Base-by-base conservation (phyloP, 306 rosid species). In the Cicer pinnatifidum region DNA sequence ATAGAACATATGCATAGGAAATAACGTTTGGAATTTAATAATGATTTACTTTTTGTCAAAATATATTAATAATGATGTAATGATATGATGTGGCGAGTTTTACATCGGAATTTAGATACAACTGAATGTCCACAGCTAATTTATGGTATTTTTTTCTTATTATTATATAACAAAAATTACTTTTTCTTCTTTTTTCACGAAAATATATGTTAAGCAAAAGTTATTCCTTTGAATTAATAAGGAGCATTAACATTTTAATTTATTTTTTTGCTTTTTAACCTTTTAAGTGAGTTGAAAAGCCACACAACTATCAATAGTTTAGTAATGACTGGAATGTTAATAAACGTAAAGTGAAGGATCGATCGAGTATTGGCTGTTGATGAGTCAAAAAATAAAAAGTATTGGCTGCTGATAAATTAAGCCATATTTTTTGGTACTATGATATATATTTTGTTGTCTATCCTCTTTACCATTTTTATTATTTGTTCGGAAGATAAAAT, bases 41-140 rank as follows among this genome's bases (percentile, higher is more conserved):
- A 58, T 28, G 4, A 28, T 12, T 59, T 11, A 33, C 1, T 28
- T 28, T 28, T 28, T 28, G 35, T 28, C 35, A 28, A 28, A 28
- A 28, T 28, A 28, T 3, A 28, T 2, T 28, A 58, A 28, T 58
- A 58, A 58, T 28, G 4, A 28, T 12, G 33, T 59, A 2, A 11
- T 59, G 6, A 11, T 45, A n/a, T 45, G n/a, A 47, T 59, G 43
- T 59, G 65, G 65, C 65, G 43, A 41, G 43, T 59, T 59, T 23
- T 11, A 57, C 64, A 23, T 28, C 15, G 40, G 39, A 57, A 57
- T 28, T 28, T 28, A 28, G 35, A 28, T 28, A 37, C 7, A 19
- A 54, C 61, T 54, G 37, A 19, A 9, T 19, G 23, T 57, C 39
- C 9, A 1, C 11, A 20, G 1, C 38, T 9, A 56, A 54, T 7